Evolutionary conservation across 2,329 filamentous ascomycete genomes (phyloP), one percentile per base, ranked within the genome.

Genomic region (Aspergillus sp.): DNA sequence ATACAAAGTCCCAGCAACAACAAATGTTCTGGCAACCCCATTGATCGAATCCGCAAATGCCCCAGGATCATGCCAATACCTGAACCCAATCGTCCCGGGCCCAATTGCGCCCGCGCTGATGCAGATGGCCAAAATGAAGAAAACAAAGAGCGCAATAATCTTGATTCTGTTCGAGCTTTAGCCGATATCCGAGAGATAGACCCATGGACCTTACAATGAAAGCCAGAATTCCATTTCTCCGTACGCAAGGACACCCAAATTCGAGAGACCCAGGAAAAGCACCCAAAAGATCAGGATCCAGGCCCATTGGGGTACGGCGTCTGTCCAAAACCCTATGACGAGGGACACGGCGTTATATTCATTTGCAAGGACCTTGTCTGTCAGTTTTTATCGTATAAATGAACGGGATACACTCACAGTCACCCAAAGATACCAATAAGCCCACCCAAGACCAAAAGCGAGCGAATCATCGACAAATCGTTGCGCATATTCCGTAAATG

Each of bases 381-480:
- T 39, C 12, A 26, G 30, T 13, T 2, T 11, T 36, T 5, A 40
- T n/a, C 6, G 30, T 38, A 27, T 13, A 26, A 33, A 13, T 9
- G 32, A 10, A 6, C 33, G 9, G 30, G 26, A 30, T 6, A 1
- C 9, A 31, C 58, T 39, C 41, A 64, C 61, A 26, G 61, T 73
- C 2, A 72, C 62, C 70, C 70, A 74, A 3, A 71, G 51, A 45
- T 70, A 73, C 63, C 67, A 86, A 62, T 86, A 86, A 47, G 84
- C 85, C 82, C 82, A 86, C 6, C 83, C 84, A 0, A 88, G 75
- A 1, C 82, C 82, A 32, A 83, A 79, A 8, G 78, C 80, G 53
- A 87, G 83, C 0, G 82, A 82, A 55, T 81, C 80, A 59, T 88
- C 84, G 28, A 87, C 80, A 51, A 89, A 84, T 6, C 85, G 77